Percentiles rank a stretch among this genome's conserved stretches.
These are phyloP conservation scores for Triticum turgidum DNA, from an alignment of 176 grass and related monocot genomes.

Conservation along the genomic window DNA sequence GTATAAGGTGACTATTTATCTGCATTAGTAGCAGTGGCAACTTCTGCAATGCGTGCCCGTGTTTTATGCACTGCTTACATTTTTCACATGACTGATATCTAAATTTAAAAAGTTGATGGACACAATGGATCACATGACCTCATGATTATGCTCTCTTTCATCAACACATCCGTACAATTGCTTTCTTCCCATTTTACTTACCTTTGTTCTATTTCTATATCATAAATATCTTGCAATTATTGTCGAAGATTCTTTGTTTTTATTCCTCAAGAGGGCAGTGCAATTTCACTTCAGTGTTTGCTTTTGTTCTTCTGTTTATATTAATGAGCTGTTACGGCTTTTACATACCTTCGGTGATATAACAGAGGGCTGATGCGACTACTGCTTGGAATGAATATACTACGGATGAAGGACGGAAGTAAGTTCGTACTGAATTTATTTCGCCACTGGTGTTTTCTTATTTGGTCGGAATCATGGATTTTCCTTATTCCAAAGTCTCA, in stretches of 20 bases:
- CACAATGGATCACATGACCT: not conserved
- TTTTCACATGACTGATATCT: not conserved
- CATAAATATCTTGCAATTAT: not conserved
- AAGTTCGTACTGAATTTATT: conserved; percentile 31
- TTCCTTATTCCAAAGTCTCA: conserved; percentile 25
- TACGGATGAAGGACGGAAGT: conserved; percentile 75
- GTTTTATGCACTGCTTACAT: not conserved
- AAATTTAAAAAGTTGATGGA: not conserved
- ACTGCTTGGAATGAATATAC: conserved; percentile 96
- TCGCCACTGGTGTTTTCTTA: not conserved
- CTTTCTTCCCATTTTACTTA: not conserved
- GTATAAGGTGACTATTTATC: not conserved
- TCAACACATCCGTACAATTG: not conserved
- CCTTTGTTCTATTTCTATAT: not conserved
- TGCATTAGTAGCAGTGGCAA: not conserved
- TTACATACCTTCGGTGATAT: conserved; percentile 13
- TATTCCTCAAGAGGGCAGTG: not conserved
- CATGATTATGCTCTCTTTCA: not conserved
- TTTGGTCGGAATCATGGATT: conserved; percentile 9
- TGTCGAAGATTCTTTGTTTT: not conserved
- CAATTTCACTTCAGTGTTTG: not conserved
- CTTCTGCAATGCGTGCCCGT: not conserved
- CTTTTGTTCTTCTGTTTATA: not conserved
- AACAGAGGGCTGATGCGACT: conserved; percentile 80
- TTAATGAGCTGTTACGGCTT: not conserved